Conservation (phyloP, 1,139 yeast genomes). For the Geotrichum carabidarum region DNA sequence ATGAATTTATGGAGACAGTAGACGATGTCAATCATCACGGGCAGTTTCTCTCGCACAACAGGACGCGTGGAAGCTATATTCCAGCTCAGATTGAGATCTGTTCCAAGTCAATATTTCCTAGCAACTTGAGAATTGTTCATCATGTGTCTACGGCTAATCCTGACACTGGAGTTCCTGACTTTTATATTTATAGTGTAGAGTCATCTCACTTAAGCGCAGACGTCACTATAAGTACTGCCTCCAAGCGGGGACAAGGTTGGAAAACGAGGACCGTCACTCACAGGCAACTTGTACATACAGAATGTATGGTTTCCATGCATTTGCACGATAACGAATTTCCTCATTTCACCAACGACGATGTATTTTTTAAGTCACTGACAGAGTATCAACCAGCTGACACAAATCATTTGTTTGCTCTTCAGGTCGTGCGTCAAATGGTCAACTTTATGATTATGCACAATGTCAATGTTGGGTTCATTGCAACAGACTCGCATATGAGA, state of each 20-base stretch:
- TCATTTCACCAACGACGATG: constrained; percentile 1
- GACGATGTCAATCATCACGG: constrained; percentile 5
- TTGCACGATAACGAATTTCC: constrained; percentile 13
- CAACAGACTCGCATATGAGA: constrained; percentile 16
- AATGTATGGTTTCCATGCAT: constrained; percentile 15
- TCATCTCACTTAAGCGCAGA: too few species aligned
- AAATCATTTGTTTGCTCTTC: constrained; percentile 5
- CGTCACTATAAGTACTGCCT: too few species aligned
- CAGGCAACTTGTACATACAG: constrained; percentile 1
- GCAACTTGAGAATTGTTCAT: neutral
- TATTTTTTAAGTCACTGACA: constrained; percentile 6
- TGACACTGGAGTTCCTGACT: constrained; percentile 13
- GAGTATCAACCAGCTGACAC: neutral
- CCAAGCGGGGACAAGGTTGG: too few species aligned
- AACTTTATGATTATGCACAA: constrained; percentile 19
- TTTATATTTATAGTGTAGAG: constrained; percentile 9
- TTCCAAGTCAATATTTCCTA: constrained; percentile 2
- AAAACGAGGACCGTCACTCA: neutral
- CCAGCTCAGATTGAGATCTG: constrained; percentile 9
- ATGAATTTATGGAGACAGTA: neutral
- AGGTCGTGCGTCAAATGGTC: constrained; percentile 15
- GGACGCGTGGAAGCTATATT: constrained; percentile 10
- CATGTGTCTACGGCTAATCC: constrained; percentile 6
- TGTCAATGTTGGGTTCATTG: constrained; percentile 15
- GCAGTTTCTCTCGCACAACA: neutral